Evolutionary conservation across 2,329 filamentous ascomycete genomes (phyloP).

Genomic region (Beauveria caledonica): DNA sequence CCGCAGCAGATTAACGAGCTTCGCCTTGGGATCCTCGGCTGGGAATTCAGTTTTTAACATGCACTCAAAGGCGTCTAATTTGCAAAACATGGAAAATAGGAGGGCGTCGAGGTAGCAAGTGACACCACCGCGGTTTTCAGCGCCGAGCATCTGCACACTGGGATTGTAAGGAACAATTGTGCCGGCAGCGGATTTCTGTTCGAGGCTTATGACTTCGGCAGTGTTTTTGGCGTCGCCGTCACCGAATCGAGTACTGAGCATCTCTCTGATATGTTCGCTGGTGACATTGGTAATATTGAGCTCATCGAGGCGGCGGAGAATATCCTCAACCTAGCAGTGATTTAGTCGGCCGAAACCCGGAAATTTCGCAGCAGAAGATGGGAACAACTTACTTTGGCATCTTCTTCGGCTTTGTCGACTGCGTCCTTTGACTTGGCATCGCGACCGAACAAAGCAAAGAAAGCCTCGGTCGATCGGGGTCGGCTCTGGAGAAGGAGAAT

Average conservation of each 20-base stretch:
- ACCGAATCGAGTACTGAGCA: constrained; percentile 54
- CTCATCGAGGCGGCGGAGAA: constrained; percentile 32
- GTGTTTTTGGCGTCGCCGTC: constrained; percentile 66
- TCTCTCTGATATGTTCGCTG: constrained; percentile 49
- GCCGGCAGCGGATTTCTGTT: constrained; percentile 75
- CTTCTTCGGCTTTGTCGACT: constrained; percentile 41
- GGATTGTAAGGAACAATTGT: constrained; percentile 69
- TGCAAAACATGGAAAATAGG: constrained; percentile 92
- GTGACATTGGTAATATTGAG: constrained; percentile 38
- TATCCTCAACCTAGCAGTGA: constrained; percentile 30
- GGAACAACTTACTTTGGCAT: constrained; percentile 25
- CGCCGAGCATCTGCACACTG: constrained; percentile 65
- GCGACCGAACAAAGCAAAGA: constrained; percentile 57
- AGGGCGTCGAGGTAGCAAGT: constrained; percentile 94
- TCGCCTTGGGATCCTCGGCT: constrained; percentile 57
- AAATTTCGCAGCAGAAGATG: background rate
- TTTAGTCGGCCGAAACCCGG: background rate
- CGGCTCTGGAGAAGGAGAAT: constrained; percentile 32
- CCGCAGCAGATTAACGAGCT: constrained; percentile 68
- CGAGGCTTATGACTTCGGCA: constrained; percentile 65
- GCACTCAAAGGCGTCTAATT: constrained; percentile 82
- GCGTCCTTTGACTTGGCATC: constrained; percentile 44
- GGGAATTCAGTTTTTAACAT: constrained; percentile 76
- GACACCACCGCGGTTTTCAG: constrained; percentile 74
- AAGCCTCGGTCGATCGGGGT: constrained; percentile 46